These are phyloP conservation scores for Butyriboletus appendiculatus DNA, from an alignment of 1,284 basidiomycete species.

Conservation along the genomic window DNA sequence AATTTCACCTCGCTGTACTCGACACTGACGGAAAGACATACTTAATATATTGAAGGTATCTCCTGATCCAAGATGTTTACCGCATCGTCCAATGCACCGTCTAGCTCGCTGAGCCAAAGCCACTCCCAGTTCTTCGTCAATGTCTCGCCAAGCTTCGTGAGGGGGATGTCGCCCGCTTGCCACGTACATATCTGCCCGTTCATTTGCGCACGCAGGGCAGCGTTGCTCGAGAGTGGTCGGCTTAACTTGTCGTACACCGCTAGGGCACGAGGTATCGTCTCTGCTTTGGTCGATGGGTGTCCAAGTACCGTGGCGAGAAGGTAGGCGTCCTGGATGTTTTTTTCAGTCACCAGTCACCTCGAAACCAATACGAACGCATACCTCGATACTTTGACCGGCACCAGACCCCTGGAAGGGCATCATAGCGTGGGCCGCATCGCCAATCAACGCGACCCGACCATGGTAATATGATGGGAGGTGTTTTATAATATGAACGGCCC, in stretches of 20 bases:
- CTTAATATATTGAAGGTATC: not conserved
- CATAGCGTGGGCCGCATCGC: constrained; percentile 62
- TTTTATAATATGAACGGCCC: constrained; percentile 50
- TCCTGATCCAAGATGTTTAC: constrained; percentile 14
- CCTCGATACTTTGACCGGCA: constrained; percentile 58
- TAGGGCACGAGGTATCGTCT: constrained; percentile 39
- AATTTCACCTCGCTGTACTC: not conserved
- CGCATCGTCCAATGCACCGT: constrained; percentile 26
- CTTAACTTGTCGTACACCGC: constrained; percentile 45
- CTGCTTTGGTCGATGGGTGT: constrained; percentile 38
- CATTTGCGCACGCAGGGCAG: constrained; percentile 19
- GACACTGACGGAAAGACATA: not conserved
- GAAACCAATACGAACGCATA: constrained; percentile 18
- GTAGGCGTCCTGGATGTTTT: constrained; percentile 36
- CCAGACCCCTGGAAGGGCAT: constrained; percentile 56
- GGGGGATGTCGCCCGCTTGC: constrained; percentile 18
- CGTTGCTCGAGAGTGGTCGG: constrained; percentile 40
- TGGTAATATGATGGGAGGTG: constrained; percentile 42
- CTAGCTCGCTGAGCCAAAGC: constrained; percentile 31
- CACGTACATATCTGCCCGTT: constrained; percentile 20
- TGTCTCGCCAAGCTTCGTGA: constrained; percentile 9
- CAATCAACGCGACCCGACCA: constrained; percentile 47
- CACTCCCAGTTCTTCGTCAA: constrained; percentile 31
- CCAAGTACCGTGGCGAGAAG: constrained; percentile 47
- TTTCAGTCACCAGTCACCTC: not conserved